Conservation (phyloP, 306 rosid genomes). For the Vigna trinervia region DNA sequence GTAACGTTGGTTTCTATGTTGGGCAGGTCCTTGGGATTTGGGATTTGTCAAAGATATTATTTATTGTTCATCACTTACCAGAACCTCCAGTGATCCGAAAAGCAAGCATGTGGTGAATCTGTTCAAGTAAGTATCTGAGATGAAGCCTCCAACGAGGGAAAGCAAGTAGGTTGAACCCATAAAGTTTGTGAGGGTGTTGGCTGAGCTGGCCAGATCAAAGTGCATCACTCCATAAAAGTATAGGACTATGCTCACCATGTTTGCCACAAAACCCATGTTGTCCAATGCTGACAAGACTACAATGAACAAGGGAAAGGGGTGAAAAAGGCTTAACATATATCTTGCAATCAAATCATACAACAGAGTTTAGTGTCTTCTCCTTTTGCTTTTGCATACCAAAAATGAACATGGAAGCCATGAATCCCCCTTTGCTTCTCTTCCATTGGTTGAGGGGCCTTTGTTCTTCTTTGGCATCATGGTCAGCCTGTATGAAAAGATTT, state of each 20-base stretch:
- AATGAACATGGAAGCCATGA: slow-evolving; percentile 68
- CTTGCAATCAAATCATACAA: slow-evolving; percentile 4
- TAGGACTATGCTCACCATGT: slow-evolving; percentile 76
- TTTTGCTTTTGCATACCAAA: slow-evolving; percentile 58
- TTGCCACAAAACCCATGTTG: slow-evolving; percentile 86
- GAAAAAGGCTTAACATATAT: background rate
- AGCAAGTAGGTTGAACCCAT: slow-evolving; percentile 83
- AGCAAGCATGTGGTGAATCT: slow-evolving; percentile 69
- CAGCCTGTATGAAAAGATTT: slow-evolving; percentile 49
- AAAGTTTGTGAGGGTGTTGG: slow-evolving; percentile 84
- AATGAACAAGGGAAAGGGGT: background rate
- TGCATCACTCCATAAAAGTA: slow-evolving; percentile 70
- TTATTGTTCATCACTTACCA: slow-evolving; percentile 51
- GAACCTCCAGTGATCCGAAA: slow-evolving; percentile 68
- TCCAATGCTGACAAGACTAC: slow-evolving; percentile 75
- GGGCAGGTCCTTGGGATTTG: slow-evolving; percentile 30
- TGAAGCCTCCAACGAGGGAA: slow-evolving; percentile 78
- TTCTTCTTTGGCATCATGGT: slow-evolving; percentile 59
- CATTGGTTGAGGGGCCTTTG: slow-evolving; percentile 41
- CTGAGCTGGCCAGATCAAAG: slow-evolving; percentile 64
- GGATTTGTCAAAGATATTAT: background rate
- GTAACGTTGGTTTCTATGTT: background rate
- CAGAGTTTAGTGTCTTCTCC: background rate
- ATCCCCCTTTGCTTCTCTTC: slow-evolving; percentile 71
- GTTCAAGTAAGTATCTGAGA: slow-evolving; percentile 79